Conservation (phyloP, 2,329 filamentous ascomycete genomes). For the Claviceps paspali region DNA sequence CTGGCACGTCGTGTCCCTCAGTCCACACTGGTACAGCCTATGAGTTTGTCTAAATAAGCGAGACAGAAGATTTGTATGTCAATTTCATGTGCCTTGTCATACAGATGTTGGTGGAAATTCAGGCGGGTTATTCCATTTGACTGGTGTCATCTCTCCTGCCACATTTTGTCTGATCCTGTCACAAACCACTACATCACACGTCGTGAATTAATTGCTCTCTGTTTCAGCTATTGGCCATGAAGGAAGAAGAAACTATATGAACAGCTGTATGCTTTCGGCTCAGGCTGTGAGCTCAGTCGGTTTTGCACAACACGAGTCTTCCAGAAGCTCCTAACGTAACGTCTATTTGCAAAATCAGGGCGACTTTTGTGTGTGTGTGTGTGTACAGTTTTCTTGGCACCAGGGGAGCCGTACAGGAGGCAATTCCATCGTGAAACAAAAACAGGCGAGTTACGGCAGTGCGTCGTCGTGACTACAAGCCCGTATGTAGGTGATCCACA, state of each 20-base stretch:
- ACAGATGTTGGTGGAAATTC: background rate
- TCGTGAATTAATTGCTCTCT: background rate
- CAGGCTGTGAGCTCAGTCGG: background rate
- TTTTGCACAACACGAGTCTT: background rate
- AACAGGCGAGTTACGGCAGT: constrained; percentile 1
- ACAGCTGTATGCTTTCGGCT: background rate
- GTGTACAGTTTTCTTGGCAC: background rate
- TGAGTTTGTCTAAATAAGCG: constrained; percentile 2
- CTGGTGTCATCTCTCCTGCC: background rate
- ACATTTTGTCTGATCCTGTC: background rate
- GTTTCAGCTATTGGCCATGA: background rate
- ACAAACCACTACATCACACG: background rate
- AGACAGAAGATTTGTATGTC: background rate
- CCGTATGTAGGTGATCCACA: background rate
- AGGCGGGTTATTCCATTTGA: background rate
- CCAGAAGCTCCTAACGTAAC: background rate
- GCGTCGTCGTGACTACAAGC: background rate
- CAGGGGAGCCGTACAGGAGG: background rate
- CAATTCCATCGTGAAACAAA: background rate
- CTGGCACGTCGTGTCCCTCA: background rate
- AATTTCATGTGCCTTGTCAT: background rate
- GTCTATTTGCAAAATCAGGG: too few relatives aligned
- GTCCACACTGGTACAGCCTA: background rate
- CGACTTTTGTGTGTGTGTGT: background rate
- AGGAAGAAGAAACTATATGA: background rate